Evolutionary conservation across 768 basidiomycete genomes (phyloP), one percentile per base, ranked within the genome.

Genomic region (Lactarius deliciosus): DNA sequence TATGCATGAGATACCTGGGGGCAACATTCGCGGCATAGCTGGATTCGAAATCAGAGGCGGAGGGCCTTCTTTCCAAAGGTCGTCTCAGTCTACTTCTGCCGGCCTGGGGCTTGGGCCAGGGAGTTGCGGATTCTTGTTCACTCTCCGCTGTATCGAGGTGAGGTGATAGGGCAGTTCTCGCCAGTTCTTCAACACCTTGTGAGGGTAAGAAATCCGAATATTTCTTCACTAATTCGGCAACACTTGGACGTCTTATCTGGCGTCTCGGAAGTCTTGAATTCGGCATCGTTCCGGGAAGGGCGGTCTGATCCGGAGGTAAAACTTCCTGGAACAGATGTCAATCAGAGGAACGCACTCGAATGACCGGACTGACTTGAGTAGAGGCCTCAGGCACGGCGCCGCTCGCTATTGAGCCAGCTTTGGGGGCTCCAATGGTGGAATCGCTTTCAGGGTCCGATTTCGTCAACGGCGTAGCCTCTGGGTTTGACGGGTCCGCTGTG

Each of bases 21-120:
- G 92, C 94, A 65, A 94, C 87, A 73, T 95, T 95, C n/a, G 89
- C 91, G 4, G 94, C 94, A 77, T 96, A 96, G 57, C 94, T 87
- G 64, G 90, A 86, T 77, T 96, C 95, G 62, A 93, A 93, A 74
- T 96, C 95, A 7, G 94, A 96, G 11, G 81, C 81, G 10, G 89
- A 88, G 45, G 85, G 77, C 69, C 86, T 86, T 73, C 80, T 83
- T 16, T 77, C 72, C 53, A 82, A 76, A 56, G 81, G 83, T 71
- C 86, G 85, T 65, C 84, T 81, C 40, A 79, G 80, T 69, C 81
- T 84, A 68, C 73, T 81, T 43, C 86, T 82, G 22, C 78, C 63
- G 6, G 80, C 73, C 18, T 73, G 77, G 20, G 82, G 83, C 13
- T 72, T 65, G 63, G 70, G 63, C 75, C 75, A 53, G 70, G 74